Conservation (phyloP, 495 filamentous ascomycete species). For the Podospora pseudopauciseta region DNA sequence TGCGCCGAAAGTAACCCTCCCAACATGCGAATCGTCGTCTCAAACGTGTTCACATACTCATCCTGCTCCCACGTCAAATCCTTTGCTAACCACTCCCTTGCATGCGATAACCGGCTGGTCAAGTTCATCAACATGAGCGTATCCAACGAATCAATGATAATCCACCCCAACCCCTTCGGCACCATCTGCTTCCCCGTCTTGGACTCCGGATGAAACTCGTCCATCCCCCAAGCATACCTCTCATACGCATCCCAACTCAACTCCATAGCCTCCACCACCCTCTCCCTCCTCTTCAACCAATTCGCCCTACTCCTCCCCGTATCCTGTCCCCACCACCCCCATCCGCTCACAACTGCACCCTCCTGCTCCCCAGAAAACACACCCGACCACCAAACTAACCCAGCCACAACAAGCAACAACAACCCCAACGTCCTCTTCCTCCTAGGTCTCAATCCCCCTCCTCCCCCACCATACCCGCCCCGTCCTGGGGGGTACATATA, state of each 20-base stretch:
- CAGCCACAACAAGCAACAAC: conserved; percentile 48
- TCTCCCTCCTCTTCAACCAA: conserved; percentile 74
- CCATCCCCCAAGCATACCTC: conserved; percentile 87
- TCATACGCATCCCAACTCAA: conserved; percentile 92
- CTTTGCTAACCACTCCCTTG: conserved; percentile 85
- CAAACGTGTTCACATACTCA: conserved; percentile 95
- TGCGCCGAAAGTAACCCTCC: conserved; percentile 93
- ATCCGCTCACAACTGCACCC: conserved; percentile 28
- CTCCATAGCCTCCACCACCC: conserved; percentile 85
- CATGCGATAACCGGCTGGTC: conserved; percentile 77
- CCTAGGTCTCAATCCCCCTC: conserved; percentile 11
- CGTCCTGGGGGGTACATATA: conserved; percentile 62
- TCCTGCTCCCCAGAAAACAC: conserved; percentile 42
- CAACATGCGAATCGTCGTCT: conserved; percentile 97
- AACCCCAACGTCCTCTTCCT: conserved; percentile 52
- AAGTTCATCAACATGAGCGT: conserved; percentile 98
- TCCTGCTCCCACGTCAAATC: conserved; percentile 81
- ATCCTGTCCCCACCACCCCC: conserved; percentile 41
- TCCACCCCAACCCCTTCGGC: conserved; percentile 85
- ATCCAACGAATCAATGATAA: conserved; percentile 93
- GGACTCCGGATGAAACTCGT: conserved; percentile 78
- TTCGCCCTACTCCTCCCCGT: conserved; percentile 46
- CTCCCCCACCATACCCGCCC: conserved; percentile 23
- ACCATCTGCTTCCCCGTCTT: conserved; percentile 82
- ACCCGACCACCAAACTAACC: conserved; percentile 57